Percentiles rank a stretch among this genome's conserved stretches.
phyloP scores from a whole-genome alignment of 2,329 filamentous ascomycete species.

The Lecanosticta acicola region DNA sequence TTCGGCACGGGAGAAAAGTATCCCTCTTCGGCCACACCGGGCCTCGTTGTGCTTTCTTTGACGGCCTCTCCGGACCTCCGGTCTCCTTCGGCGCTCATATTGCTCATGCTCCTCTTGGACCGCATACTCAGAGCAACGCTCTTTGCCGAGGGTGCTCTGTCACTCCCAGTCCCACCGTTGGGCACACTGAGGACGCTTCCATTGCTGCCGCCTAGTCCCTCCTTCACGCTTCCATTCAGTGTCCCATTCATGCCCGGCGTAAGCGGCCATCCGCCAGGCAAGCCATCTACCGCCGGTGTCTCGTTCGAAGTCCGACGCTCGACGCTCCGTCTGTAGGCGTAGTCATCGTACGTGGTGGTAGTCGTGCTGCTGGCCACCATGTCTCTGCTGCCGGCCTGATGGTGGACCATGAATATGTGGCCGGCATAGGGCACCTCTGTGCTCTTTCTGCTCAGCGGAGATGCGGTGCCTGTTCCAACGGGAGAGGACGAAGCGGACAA shows the following conservation, averaged over 20 bases:
- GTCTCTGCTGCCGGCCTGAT: constrained; percentile 34
- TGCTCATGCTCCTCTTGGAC: constrained; percentile 25
- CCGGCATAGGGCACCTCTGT: constrained; percentile 28
- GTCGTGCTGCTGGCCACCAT: constrained; percentile 45
- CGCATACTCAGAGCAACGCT: constrained; percentile 35
- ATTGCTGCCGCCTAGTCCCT: constrained; percentile 27
- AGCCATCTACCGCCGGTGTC: constrained; percentile 19
- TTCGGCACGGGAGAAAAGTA: constrained; percentile 40
- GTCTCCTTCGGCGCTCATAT: constrained; percentile 25
- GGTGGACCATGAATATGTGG: constrained; percentile 38
- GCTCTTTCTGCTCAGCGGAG: constrained; percentile 27
- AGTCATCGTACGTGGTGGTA: constrained; percentile 26
- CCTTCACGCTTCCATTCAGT: constrained; percentile 38
- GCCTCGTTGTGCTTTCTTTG: constrained; percentile 22
- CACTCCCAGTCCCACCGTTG: constrained; percentile 16
- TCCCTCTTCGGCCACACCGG: constrained; percentile 39
- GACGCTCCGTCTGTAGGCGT: constrained; percentile 3
- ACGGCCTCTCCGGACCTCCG: constrained; percentile 27
- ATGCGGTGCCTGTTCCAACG: constrained; percentile 1
- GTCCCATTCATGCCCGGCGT: constrained; percentile 32
- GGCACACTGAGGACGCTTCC: constrained; percentile 28
- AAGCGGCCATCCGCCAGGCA: constrained; percentile 27
- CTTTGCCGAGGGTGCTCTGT: constrained; percentile 26
- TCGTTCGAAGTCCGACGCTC: constrained; percentile 9
- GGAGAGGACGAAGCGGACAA: not conserved